phyloP scores from a whole-genome alignment of 768 basidiomycete species.

The Auricularia sp. region DNA sequence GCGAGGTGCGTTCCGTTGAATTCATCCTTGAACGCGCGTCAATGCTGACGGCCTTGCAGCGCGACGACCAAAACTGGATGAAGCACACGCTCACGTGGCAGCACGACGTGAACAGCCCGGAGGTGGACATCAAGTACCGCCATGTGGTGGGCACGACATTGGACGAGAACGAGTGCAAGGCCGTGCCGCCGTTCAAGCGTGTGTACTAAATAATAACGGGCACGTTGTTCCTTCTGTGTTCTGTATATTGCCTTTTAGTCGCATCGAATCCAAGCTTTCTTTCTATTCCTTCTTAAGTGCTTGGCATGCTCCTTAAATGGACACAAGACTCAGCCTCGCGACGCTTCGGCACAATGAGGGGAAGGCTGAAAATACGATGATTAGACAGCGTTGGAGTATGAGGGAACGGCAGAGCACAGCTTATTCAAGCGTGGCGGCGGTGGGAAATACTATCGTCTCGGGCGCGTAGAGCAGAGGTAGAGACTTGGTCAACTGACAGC shows the following conservation, averaged over 20 bases:
- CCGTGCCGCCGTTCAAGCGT: slow-evolving; percentile 96
- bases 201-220: slow-evolving; percentile 48
- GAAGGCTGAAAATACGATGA: no score
- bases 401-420: no score
- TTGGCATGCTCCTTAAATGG: no score
- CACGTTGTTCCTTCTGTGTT: not conserved
- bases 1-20: slow-evolving; percentile 47
- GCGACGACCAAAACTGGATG: slow-evolving; percentile 93
- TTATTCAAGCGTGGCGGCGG: no score
- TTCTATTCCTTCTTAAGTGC: not conserved
- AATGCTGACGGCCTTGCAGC: slow-evolving; percentile 23
- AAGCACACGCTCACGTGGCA: slow-evolving; percentile 93
- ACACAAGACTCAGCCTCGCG: no score
- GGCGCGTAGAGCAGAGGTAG: no score
- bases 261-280: not conserved
- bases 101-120: slow-evolving; percentile 59
- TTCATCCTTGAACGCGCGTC: slow-evolving; percentile 16
- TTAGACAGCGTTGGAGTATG: no score
- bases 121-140: slow-evolving; percentile 87
- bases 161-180: slow-evolving; percentile 94
- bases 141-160: slow-evolving; percentile 75
- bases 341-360: no score
- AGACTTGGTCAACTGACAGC: no score
- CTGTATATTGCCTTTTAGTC: not conserved
- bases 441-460: no score